Evolutionary conservation across 192 early-diverging fungal genomes (phyloP).

Genomic region (Dimargaris cristalligena): DNA sequence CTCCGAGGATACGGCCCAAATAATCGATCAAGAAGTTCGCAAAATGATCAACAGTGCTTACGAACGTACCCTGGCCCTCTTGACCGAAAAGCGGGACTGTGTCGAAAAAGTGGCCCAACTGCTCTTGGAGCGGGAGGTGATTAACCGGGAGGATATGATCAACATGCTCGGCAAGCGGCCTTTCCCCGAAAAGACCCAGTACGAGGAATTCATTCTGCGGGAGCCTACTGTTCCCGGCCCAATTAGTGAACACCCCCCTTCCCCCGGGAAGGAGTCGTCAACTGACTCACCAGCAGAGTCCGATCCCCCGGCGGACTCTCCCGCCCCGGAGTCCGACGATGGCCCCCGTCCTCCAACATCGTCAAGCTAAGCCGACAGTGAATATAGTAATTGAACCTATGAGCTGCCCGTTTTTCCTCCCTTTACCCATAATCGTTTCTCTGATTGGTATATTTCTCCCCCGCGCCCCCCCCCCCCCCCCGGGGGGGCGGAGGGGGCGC

Average conservation of each 20-base stretch:
- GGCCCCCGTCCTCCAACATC: background rate
- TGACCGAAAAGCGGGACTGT: constrained; percentile 66
- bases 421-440: too few relatives aligned
- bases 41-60: constrained; percentile 67
- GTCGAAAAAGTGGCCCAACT: constrained; percentile 86
- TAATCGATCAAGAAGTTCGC: constrained; percentile 93
- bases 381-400: background rate
- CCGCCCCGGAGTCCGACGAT: background rate
- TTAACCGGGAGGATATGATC: constrained; percentile 93
- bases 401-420: background rate
- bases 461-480: too few relatives aligned
- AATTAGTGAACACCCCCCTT: background rate
- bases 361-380: background rate
- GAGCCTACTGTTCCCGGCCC: constrained; percentile 4
- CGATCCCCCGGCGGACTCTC: background rate
- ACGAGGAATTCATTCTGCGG: constrained; percentile 45
- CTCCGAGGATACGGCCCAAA: constrained; percentile 77
- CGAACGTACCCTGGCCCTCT: constrained; percentile 59
- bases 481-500: too few relatives aligned
- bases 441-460: too few relatives aligned
- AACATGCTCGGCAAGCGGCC: constrained; percentile 68
- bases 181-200: constrained; percentile 53
- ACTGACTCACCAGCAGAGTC: background rate
- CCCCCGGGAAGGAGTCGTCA: background rate
- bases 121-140: constrained; percentile 91